Percentiles rank a stretch among this genome's conserved stretches.
Conservation (phyloP, 495 filamentous ascomycete species). For the Aspergillus carlsbadensis region DNA sequence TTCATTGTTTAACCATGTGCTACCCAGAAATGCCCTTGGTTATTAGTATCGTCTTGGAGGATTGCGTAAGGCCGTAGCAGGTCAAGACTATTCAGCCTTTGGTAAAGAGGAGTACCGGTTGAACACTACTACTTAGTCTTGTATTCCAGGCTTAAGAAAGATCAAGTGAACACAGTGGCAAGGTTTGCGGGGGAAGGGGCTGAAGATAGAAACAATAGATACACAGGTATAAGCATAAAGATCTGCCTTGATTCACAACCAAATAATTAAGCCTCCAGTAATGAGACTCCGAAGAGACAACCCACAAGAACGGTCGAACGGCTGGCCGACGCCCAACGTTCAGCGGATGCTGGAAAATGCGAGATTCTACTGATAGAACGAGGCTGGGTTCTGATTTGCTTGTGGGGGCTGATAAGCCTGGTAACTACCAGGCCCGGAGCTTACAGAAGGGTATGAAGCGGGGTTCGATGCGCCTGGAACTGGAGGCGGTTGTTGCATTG, state of each 20-base stretch:
- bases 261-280: slow-evolving; percentile 7
- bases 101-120: no score
- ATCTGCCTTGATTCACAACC: slow-evolving; percentile 3
- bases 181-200: not conserved
- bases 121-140: no score
- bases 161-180: no score
- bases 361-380: slow-evolving; percentile 39
- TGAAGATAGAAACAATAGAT: slow-evolving; percentile 12
- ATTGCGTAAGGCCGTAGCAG: no score
- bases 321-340: not conserved
- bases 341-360: not conserved
- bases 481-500: slow-evolving; percentile 46
- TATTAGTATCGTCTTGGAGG: no score
- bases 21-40: no score
- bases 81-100: no score
- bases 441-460: slow-evolving; percentile 41
- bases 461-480: slow-evolving; percentile 44
- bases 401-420: slow-evolving; percentile 52
- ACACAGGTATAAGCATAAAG: slow-evolving; percentile 12
- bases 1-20: no score
- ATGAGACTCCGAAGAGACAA: not conserved
- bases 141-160: no score
- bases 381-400: slow-evolving; percentile 41
- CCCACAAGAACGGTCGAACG: not conserved
- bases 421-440: slow-evolving; percentile 41